Percentiles rank a stretch among this genome's conserved stretches.
Evolutionary conservation across 169 alveolate species (phyloP).

Genomic region (Plasmodium vivax): DNA sequence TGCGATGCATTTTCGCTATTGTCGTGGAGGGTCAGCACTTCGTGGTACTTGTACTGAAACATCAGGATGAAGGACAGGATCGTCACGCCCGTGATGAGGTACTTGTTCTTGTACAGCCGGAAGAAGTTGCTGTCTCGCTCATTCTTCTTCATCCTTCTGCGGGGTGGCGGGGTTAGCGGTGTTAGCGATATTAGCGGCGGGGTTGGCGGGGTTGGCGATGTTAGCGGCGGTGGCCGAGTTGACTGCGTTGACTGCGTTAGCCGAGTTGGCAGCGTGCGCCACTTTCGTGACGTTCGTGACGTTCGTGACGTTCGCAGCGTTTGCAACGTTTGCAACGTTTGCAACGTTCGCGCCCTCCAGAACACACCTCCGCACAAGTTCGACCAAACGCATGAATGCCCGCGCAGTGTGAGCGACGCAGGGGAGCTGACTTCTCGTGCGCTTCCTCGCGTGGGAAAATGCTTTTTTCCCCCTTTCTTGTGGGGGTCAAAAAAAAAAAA

Average conservation of each 20-base stretch:
- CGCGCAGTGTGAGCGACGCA: background rate
- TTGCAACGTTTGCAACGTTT: no score
- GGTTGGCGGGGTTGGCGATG: no score
- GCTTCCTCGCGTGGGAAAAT: background rate
- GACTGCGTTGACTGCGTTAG: no score
- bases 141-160: conserved; percentile 1
- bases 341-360: background rate
- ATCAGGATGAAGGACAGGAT: conserved; percentile 28
- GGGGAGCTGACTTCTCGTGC: background rate
- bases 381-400: background rate
- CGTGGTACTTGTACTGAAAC: conserved; percentile 67
- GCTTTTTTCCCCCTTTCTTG: background rate
- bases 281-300: no score
- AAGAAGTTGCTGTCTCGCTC: background rate
- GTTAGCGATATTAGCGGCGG: background rate
- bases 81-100: conserved; percentile 52
- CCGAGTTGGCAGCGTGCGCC: no score
- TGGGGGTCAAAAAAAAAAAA: background rate
- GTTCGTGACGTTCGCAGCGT: no score
- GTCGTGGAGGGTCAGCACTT: conserved; percentile 22
- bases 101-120: background rate
- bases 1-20: background rate
- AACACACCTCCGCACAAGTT: background rate
- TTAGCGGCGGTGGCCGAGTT: no score
- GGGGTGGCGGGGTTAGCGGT: background rate